phyloP scores from a whole-genome alignment of 1,284 basidiomycete genomes.

The Cryptococcus sp. region DNA sequence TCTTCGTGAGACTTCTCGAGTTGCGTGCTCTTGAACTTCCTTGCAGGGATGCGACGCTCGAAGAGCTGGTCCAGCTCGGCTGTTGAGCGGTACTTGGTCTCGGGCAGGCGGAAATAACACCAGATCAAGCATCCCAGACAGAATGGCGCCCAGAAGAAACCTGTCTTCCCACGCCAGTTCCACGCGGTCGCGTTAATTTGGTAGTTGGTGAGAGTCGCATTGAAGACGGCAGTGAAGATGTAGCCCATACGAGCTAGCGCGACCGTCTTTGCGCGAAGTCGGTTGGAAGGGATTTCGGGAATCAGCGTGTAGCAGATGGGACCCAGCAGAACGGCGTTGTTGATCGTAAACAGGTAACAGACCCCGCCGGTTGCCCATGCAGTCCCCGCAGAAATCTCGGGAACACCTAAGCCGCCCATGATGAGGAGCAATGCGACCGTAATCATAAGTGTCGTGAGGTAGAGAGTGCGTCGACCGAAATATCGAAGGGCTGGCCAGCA shows the following conservation, averaged over 20 bases:
- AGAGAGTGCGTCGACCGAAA: slow-evolving; percentile 53
- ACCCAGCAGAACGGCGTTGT: slow-evolving; percentile 22
- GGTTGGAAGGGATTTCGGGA: slow-evolving; percentile 52
- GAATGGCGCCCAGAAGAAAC: slow-evolving; percentile 31
- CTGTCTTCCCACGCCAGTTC: slow-evolving; percentile 37
- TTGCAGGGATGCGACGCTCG: slow-evolving; percentile 25
- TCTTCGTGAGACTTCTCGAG: no score
- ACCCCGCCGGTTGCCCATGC: slow-evolving; percentile 18
- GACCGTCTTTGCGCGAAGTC: slow-evolving; percentile 56
- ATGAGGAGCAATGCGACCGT: slow-evolving; percentile 20
- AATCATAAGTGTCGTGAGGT: slow-evolving; percentile 32
- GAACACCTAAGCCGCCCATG: slow-evolving; percentile 22
- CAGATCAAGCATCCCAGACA: slow-evolving; percentile 25
- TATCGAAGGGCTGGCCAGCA: slow-evolving; percentile 30
- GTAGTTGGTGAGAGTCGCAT: not conserved
- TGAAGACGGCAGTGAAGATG: not conserved
- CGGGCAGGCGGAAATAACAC: slow-evolving; percentile 48
- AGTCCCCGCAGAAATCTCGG: slow-evolving; percentile 11
- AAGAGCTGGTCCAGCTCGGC: slow-evolving; percentile 35
- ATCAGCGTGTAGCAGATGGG: slow-evolving; percentile 50
- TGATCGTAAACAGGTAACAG: not conserved
- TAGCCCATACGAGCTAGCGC: slow-evolving; percentile 47
- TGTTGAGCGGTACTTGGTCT: slow-evolving; percentile 42
- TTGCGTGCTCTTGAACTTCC: slow-evolving; percentile 21
- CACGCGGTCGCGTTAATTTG: slow-evolving; percentile 14